These are phyloP conservation scores for Zalaria obscura DNA, from an alignment of 2,329 filamentous ascomycete species.

Conservation along the genomic window DNA sequence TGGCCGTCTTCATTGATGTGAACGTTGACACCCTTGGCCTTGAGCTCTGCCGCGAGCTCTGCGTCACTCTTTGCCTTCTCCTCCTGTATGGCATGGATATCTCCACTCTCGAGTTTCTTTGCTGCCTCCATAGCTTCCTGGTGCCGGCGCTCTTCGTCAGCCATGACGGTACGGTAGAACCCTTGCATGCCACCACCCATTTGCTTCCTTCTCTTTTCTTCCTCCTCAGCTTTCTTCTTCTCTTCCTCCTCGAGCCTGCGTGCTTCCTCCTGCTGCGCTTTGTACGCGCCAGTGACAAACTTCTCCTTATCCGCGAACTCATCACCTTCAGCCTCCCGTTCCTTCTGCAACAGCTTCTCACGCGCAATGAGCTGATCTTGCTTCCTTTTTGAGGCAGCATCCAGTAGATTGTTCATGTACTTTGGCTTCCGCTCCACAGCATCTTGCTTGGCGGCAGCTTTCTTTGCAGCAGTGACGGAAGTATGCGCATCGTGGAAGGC, in stretches of 20 bases:
- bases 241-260: conserved; percentile 58
- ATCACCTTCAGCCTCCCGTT: conserved; percentile 68
- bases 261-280: conserved; percentile 66
- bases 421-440: conserved; percentile 52
- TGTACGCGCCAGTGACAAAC: conserved; percentile 75
- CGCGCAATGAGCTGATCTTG: conserved; percentile 65
- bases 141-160: conserved; percentile 56
- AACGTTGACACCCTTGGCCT: conserved; percentile 47
- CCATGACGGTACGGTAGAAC: conserved; percentile 63
- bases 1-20: conserved; percentile 70
- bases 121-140: conserved; percentile 55
- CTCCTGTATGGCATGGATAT: conserved; percentile 16
- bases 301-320: conserved; percentile 72
- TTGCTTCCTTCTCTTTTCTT: conserved; percentile 50
- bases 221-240: conserved; percentile 47
- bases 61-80: conserved; percentile 33
- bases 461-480: conserved; percentile 38
- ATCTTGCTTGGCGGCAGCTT: conserved; percentile 36
- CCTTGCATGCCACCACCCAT: conserved; percentile 53
- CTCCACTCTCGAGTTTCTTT: conserved; percentile 25
- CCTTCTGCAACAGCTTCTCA: conserved; percentile 65
- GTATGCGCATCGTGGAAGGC: conserved; percentile 66
- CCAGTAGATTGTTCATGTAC: conserved; percentile 63
- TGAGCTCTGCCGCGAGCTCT: conserved; percentile 54
- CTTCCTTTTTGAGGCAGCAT: conserved; percentile 61